These are phyloP conservation scores for Kitagawia praeruptora DNA, from an alignment of 129 eudicot genomes.

Conservation along the genomic window DNA sequence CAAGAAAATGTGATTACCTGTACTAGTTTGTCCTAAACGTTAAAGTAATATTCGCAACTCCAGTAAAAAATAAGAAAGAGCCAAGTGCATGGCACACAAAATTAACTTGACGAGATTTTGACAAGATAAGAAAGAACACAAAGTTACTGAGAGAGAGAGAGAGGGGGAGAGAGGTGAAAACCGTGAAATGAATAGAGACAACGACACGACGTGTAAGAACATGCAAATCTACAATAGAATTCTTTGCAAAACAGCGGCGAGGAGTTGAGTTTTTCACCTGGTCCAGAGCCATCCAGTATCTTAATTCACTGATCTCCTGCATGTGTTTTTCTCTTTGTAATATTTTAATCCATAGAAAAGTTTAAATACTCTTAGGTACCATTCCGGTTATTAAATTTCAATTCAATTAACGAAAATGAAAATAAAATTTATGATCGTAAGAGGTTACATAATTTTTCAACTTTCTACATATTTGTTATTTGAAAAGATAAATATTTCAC, in stretches of 20 bases:
- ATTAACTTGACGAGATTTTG: background rate
- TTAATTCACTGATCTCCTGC: background rate
- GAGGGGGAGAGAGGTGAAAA: background rate
- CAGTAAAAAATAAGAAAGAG: background rate
- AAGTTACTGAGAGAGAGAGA: background rate
- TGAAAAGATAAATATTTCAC: too few relatives aligned
- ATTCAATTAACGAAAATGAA: too few relatives aligned
- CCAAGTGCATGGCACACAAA: background rate
- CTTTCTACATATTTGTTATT: too few relatives aligned
- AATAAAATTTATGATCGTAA: too few relatives aligned
- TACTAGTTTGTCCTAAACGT: background rate
- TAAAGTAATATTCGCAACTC: background rate
- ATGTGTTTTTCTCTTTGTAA: too few relatives aligned
- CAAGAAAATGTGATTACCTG: background rate
- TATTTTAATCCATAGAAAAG: too few relatives aligned
- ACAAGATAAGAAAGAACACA: background rate
- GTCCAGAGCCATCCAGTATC: background rate
- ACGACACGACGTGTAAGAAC: background rate
- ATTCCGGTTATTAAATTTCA: too few relatives aligned
- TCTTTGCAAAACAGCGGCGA: background rate
- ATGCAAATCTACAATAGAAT: background rate
- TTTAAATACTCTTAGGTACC: too few relatives aligned
- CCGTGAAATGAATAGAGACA: constrained; percentile 2
- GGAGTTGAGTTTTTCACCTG: background rate
- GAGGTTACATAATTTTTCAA: too few relatives aligned